phyloP scores from a whole-genome alignment of 371 early-diverging fungal species.

The Phascolomyces articulosus region DNA sequence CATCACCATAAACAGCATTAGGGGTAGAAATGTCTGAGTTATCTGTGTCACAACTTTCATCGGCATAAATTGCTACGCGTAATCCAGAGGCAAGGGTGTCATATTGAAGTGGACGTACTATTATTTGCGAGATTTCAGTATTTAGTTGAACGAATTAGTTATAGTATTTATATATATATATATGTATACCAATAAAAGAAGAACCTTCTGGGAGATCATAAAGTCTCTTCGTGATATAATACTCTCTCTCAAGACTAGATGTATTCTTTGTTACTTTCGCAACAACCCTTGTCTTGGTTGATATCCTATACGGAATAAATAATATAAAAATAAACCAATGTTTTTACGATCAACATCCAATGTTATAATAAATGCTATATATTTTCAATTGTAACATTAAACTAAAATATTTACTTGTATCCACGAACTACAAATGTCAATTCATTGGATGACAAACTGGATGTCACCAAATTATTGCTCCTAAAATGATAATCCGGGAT shows the following conservation, averaged over 20 bases:
- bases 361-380: too few species aligned
- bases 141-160: too few species aligned
- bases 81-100: constrained; percentile 37
- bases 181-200: constrained; percentile 31
- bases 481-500: constrained; percentile 45
- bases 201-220: constrained; percentile 34
- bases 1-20: background rate
- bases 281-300: constrained; percentile 34
- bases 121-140: background rate
- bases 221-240: constrained; percentile 37
- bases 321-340: background rate
- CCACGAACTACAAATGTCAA: constrained; percentile 40
- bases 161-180: too few species aligned
- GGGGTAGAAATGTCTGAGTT: background rate
- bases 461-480: constrained; percentile 28
- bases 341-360: background rate
- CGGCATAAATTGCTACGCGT: constrained; percentile 38
- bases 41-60: constrained; percentile 27
- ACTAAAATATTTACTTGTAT: constrained; percentile 31
- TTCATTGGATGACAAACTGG: constrained; percentile 39
- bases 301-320: constrained; percentile 21
- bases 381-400: too few species aligned
- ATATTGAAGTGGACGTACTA: constrained; percentile 43
- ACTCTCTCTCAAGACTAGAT: constrained; percentile 38
- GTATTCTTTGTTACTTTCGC: constrained; percentile 39